Base-by-base conservation (phyloP, 495 filamentous ascomycete species). In the Neurospora tetraspora region DNA sequence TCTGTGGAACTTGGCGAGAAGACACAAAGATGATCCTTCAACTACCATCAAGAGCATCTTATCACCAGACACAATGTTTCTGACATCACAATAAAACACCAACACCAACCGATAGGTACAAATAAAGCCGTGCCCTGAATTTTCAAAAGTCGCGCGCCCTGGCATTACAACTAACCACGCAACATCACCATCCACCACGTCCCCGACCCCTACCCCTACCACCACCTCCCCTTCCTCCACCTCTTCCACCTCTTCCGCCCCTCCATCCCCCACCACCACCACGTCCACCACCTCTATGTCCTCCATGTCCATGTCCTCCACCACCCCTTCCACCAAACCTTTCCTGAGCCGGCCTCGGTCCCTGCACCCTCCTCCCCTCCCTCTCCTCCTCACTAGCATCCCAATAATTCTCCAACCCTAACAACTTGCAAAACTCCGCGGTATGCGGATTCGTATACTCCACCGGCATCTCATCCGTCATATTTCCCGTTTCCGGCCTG, bases 381-480 rank as follows among this genome's bases (percentile, higher is more conserved):
- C 88, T 87, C 76, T 94, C 92, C 74, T 91, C 91, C 9, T 92
- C 89, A 3, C 78, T 89, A 0, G 90, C 83, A 73, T 88, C 83
- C 83, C 97, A 97, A 47, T 88, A 85, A 80, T 98, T 94, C 38
- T 86, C 83, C 43, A 98, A 92, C 4, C 88, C 89, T 2, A 97
- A 68, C 71, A 97, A 78, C 70, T 89, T 84, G 78, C 96, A 98
- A 80, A 96, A 98, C 20, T 80, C 77, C 8, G 80, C 80, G 10
- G 93, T 98, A 81, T 98, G 94, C 5, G 90, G 88, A 78, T 94
- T 98, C 14, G 84, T 91, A 78, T 93, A 96, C 81, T 96, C 94
- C 0, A 79, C 77, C 3, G 94, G 93, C 77, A 88, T 85, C 59
- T 85, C 75, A 0, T 72, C 70, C 18, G 77, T 77, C 11, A 61